Percentiles rank a stretch among this genome's conserved stretches.
phyloP scores from a whole-genome alignment of 164 flowering plant species.

The Stephania cephalantha region DNA sequence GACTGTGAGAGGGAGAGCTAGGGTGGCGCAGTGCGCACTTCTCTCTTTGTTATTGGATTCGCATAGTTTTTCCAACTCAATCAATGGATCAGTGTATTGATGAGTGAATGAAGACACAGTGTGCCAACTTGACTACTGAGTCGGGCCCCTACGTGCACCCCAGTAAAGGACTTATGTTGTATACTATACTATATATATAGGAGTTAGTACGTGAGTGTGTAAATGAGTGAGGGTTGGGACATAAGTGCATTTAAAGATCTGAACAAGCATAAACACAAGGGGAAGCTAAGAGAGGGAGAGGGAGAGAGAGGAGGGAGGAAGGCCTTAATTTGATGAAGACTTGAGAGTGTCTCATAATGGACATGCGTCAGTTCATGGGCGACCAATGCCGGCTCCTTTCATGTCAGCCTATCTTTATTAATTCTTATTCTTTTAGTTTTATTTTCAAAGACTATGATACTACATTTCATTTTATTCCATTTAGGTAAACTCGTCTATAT shows the following conservation, averaged over 20 bases:
- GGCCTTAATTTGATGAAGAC: too few species aligned
- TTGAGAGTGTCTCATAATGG: neutral
- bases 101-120: neutral
- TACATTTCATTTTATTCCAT: too few species aligned
- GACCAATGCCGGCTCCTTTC: neutral
- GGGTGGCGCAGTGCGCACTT: constrained; percentile 5
- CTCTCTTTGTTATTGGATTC: neutral
- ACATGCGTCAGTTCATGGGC: constrained; percentile 12
- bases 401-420: neutral
- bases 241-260: constrained; percentile 4
- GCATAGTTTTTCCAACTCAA: neutral
- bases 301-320: neutral
- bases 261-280: neutral
- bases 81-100: neutral
- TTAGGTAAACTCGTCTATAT: too few species aligned
- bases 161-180: neutral
- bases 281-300: too few species aligned
- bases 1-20: too few species aligned
- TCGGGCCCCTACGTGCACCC: neutral
- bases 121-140: constrained; percentile 1
- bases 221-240: neutral
- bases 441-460: too few species aligned
- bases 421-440: too few species aligned
- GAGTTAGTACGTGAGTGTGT: too few species aligned
- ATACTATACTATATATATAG: too few species aligned